These are phyloP conservation scores for Ophiostoma himal-ulmi DNA, from an alignment of 2,329 filamentous ascomycete genomes.

Conservation along the genomic window DNA sequence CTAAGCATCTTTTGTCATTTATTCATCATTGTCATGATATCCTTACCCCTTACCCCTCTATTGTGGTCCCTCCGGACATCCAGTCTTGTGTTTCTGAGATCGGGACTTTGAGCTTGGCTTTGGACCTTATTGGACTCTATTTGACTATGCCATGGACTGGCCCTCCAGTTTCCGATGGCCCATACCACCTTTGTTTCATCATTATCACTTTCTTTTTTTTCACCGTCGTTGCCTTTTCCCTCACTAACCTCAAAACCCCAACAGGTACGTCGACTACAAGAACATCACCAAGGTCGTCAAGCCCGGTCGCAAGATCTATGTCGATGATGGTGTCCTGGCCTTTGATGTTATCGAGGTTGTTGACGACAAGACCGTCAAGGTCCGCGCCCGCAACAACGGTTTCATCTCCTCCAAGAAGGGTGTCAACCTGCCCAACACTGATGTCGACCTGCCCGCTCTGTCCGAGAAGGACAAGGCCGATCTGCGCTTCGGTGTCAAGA, in stretches of 20 bases:
- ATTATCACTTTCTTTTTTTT: background rate
- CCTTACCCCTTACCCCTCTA: background rate
- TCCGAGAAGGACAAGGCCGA: slow-evolving; percentile 98
- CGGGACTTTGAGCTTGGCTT: background rate
- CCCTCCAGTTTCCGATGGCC: background rate
- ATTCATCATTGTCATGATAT: background rate
- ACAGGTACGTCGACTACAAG: slow-evolving; percentile 95
- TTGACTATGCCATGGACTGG: background rate
- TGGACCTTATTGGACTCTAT: background rate
- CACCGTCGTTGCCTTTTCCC: background rate
- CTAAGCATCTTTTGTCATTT: background rate
- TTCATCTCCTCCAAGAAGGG: slow-evolving; percentile 99
- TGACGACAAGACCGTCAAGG: slow-evolving; percentile 83
- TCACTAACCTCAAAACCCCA: background rate
- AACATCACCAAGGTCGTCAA: slow-evolving; percentile 99
- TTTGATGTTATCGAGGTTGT: slow-evolving; percentile 87
- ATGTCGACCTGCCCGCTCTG: slow-evolving; percentile 93
- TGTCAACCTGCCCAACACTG: slow-evolving; percentile 97
- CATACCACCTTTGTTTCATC: background rate
- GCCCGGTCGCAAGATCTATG: slow-evolving; percentile 86
- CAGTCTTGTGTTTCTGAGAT: background rate
- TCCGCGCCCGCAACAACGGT: slow-evolving; percentile 89
- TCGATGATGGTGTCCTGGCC: slow-evolving; percentile 95
- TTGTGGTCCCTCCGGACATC: background rate
- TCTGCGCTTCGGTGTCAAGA: slow-evolving; percentile 93